These are phyloP conservation scores for Lasiodiplodia citricola DNA, from an alignment of 2,329 filamentous ascomycete species.

Conservation along the genomic window DNA sequence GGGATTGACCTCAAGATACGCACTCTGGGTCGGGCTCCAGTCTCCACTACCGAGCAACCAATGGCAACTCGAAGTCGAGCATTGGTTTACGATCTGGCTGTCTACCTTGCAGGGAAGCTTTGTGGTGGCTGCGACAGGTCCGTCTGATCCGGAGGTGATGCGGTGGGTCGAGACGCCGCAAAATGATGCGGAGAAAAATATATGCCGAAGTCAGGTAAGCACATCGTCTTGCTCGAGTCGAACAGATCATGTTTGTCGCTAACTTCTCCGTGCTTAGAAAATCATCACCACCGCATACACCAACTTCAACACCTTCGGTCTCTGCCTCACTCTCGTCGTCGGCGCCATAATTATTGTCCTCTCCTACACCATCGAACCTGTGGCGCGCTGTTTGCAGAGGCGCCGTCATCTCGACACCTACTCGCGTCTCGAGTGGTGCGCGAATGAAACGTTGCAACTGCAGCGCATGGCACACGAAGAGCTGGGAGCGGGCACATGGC, in stretches of 20 bases:
- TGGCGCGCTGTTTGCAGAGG: constrained; percentile 24
- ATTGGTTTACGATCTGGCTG: constrained; percentile 24
- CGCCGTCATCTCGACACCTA: constrained; percentile 25
- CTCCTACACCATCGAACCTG: constrained; percentile 19
- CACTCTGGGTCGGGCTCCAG: constrained; percentile 7
- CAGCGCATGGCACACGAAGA: constrained; percentile 25
- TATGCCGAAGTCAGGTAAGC: background rate
- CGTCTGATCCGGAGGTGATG: background rate
- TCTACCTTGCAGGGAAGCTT: constrained; percentile 24
- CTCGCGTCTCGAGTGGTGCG: constrained; percentile 29
- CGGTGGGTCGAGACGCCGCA: background rate
- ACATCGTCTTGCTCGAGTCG: background rate
- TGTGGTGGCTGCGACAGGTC: background rate
- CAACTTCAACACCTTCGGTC: constrained; percentile 33
- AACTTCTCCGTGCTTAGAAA: background rate
- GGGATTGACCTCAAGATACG: constrained; percentile 15
- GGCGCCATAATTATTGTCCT: constrained; percentile 33
- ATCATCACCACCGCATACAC: constrained; percentile 29
- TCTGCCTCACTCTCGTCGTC: constrained; percentile 33
- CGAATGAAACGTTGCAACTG: constrained; percentile 28
- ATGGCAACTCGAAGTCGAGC: constrained; percentile 30
- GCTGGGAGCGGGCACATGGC: constrained; percentile 28
- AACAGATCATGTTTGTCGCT: no score
- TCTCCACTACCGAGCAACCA: constrained; percentile 20
- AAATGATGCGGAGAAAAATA: background rate